Percentiles rank a stretch among this genome's conserved stretches.
Evolutionary conservation across 345 rosid genomes (phyloP).

Genomic region (Raphanus sativus): DNA sequence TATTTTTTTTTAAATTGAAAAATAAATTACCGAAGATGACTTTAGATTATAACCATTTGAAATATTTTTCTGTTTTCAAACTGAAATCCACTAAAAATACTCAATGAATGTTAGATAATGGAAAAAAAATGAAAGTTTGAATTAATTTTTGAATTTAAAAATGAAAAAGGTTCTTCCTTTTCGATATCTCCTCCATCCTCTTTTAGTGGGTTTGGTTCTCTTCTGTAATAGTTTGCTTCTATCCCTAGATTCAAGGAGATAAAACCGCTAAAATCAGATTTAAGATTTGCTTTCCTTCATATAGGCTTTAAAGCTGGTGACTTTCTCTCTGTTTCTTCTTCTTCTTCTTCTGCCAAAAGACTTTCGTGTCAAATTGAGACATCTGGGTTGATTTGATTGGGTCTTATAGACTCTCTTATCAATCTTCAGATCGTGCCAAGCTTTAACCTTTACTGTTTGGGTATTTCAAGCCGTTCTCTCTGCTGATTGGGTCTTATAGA

Average conservation of each 20-base stretch:
- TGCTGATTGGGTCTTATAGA: constrained; percentile 21
- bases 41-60: not conserved
- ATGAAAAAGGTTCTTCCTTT: not conserved
- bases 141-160: constrained; percentile 22
- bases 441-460: constrained; percentile 4
- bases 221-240: not conserved
- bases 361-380: constrained; percentile 1
- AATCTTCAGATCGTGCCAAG: constrained; percentile 28
- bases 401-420: not conserved
- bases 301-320: not conserved
- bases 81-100: not conserved
- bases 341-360: constrained; percentile 4
- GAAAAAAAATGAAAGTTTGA: not conserved
- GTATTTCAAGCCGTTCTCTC: not conserved
- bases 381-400: constrained; percentile 30
- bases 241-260: constrained; percentile 16
- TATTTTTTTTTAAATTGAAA: no score
- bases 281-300: constrained; percentile 19
- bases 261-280: constrained; percentile 21
- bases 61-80: not conserved
- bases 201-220: constrained; percentile 5
- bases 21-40: not conserved
- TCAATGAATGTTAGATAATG: constrained; percentile 9
- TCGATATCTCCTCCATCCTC: not conserved
- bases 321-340: not conserved